phyloP scores from a whole-genome alignment of 1,284 basidiomycete species.

The Trichosporon sp. region DNA sequence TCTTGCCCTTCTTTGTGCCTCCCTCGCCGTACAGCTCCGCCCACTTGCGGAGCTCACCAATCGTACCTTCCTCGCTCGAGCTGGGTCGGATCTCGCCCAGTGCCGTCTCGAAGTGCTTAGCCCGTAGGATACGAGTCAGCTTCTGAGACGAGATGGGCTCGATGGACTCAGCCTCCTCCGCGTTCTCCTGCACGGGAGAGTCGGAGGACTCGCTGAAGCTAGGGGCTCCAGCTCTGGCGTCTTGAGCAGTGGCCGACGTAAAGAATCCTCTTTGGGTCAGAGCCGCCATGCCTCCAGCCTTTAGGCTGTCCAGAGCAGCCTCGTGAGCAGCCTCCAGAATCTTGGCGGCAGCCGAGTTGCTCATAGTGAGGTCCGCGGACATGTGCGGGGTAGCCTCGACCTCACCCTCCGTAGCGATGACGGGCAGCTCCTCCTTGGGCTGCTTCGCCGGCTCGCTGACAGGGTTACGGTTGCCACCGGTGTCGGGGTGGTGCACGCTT shows the following conservation, averaged over 20 bases:
- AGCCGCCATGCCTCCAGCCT: background rate
- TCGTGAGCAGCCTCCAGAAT: conserved; percentile 27
- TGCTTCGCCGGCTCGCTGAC: conserved; percentile 21
- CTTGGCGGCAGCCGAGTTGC: conserved; percentile 26
- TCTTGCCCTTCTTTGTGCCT: conserved; percentile 51
- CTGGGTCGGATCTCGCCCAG: conserved; percentile 83
- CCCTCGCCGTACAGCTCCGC: conserved; percentile 85
- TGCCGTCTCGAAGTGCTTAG: conserved; percentile 74
- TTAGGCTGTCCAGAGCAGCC: background rate
- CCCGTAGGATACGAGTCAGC: conserved; percentile 28
- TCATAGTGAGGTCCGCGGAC: conserved; percentile 11
- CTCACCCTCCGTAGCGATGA: conserved; percentile 14
- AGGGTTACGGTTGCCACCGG: background rate
- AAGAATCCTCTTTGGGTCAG: conserved; percentile 2
- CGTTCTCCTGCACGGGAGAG: background rate
- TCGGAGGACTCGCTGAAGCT: background rate
- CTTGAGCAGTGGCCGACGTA: background rate
- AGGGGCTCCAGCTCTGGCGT: background rate
- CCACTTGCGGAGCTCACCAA: conserved; percentile 78
- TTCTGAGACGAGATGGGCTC: conserved; percentile 8
- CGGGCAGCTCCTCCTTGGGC: conserved; percentile 14
- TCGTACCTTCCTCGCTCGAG: conserved; percentile 76
- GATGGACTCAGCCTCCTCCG: background rate
- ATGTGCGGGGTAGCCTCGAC: background rate
- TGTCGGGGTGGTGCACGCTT: conserved; percentile 16